Conservation (phyloP, 2,329 filamentous ascomycete genomes). For the Alternaria triticimaculans region DNA sequence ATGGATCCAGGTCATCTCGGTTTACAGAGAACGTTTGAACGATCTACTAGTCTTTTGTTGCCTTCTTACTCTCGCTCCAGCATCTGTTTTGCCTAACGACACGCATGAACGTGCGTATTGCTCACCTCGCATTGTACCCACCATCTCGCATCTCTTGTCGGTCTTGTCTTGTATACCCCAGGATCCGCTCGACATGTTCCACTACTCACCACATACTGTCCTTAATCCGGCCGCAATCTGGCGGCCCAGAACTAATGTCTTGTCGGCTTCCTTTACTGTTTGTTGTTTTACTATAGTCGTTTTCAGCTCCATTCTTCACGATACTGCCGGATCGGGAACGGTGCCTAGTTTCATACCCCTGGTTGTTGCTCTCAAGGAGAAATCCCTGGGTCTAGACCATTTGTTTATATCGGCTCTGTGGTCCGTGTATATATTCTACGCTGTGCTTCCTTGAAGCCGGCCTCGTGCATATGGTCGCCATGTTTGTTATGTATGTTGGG, state of each 20-base stretch:
- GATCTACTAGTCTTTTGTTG: constrained; percentile 14
- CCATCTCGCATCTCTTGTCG: constrained; percentile 12
- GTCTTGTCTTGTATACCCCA: constrained; percentile 31
- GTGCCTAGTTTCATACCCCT: constrained; percentile 26
- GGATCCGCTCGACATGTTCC: constrained; percentile 12
- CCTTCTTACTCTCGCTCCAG: constrained; percentile 33
- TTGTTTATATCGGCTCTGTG: constrained; percentile 14
- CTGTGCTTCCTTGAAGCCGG: neutral
- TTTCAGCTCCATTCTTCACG: constrained; percentile 11
- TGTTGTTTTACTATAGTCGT: constrained; percentile 3
- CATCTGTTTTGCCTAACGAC: constrained; percentile 28
- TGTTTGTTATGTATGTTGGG: constrained; percentile 21
- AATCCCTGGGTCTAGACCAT: constrained; percentile 5
- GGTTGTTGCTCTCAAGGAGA: constrained; percentile 5
- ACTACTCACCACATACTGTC: constrained; percentile 28
- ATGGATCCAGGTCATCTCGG: constrained; percentile 54
- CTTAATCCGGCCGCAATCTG: constrained; percentile 20
- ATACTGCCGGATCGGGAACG: constrained; percentile 19
- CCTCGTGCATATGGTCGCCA: constrained; percentile 27
- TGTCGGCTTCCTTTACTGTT: constrained; percentile 11
- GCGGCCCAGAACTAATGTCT: constrained; percentile 31
- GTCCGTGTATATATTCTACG: constrained; percentile 22
- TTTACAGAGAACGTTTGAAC: constrained; percentile 57
- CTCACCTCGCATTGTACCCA: constrained; percentile 15
- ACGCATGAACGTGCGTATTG: constrained; percentile 35